These are phyloP conservation scores for Picea abies DNA, from an alignment of 83 land plant genomes.

Conservation along the genomic window DNA sequence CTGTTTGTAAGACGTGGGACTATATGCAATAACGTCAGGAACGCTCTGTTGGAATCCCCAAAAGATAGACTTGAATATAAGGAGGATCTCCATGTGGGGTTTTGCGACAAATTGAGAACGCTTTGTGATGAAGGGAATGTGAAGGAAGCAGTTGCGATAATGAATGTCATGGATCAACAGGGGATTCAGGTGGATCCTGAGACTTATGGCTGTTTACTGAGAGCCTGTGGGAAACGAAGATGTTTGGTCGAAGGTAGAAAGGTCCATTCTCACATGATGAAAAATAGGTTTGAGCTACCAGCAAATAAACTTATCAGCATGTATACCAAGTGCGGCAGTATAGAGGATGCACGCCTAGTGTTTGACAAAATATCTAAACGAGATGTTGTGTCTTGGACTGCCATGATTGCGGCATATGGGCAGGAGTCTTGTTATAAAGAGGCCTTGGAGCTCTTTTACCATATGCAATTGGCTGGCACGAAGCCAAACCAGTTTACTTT, in stretches of 20 bases:
- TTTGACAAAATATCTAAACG: slow-evolving; percentile 35
- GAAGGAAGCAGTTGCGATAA: neutral
- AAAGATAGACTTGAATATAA: neutral
- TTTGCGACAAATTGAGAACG: neutral
- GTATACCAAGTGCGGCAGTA: slow-evolving; percentile 24
- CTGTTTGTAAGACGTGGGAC: neutral
- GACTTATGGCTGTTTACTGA: neutral
- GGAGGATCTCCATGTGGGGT: neutral
- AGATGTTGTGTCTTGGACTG: slow-evolving; percentile 41
- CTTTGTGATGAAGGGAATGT: slow-evolving; percentile 5
- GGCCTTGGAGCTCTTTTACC: slow-evolving; percentile 30
- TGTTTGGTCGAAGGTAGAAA: neutral
- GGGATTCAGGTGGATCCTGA: slow-evolving; percentile 9
- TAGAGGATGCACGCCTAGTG: slow-evolving; percentile 21
- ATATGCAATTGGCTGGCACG: slow-evolving; percentile 30
- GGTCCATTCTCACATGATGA: slow-evolving; percentile 13
- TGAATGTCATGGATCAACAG: slow-evolving; percentile 4
- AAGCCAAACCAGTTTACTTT: slow-evolving; percentile 24
- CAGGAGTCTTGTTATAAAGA: slow-evolving; percentile 20
- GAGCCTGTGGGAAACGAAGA: slow-evolving; percentile 12
- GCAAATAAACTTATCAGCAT: slow-evolving; percentile 14
- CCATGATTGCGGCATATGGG: slow-evolving; percentile 35
- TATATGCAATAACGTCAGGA: neutral
- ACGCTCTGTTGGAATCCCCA: neutral
- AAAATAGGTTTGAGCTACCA: neutral